Base-by-base conservation (phyloP, 495 filamentous ascomycete genomes). In the Penicillium simplicissimum region DNA sequence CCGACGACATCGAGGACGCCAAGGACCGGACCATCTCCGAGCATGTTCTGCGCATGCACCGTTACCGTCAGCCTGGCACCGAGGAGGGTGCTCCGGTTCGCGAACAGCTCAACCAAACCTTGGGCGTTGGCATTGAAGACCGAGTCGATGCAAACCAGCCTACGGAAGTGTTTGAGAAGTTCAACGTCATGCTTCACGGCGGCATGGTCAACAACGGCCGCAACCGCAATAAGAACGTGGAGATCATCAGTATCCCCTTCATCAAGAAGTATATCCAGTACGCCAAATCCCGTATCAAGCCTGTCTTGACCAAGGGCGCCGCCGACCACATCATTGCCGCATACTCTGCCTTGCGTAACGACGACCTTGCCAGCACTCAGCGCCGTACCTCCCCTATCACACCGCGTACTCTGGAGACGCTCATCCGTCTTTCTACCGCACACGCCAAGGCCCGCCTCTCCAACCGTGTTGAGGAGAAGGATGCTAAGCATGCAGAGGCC, bases 181-280 rank as follows among this genome's bases (percentile, higher is more conserved):
- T 88, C 81, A 93, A 99, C 71, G 82, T 89, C 54, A 95, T 97
- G 91, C 83, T 99, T 23, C 95, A 99, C 70, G 90, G 92, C 13
- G 95, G 95, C 59, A 91, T 99, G 55, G 90, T 87, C 33, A 76
- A 90, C 36, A 88, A 86, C 10, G 83, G 84, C 31, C 88, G 92
- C 28, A 89, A 89, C 19, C 79, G 78, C 45, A 85, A 84, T 68
- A 90, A 91, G 75, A 88, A 89, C 60, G 83, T 88, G 37, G 93
- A 97, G 72, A 91, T 99, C n/a, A 81, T 98, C 58, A 95, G 90
- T 76, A 97, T 99, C 59, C 93, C 94, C 1, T 99, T 99, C 79
- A 93, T 99, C 77, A 98, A 98, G 82, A 99, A 99, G 76, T 99
- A 97, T 74, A 93, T 99, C 60, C 95, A 99, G 72, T 99, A 99